phyloP scores from a whole-genome alignment of 2,329 filamentous ascomycete species.

The Westerdykella sp. region DNA sequence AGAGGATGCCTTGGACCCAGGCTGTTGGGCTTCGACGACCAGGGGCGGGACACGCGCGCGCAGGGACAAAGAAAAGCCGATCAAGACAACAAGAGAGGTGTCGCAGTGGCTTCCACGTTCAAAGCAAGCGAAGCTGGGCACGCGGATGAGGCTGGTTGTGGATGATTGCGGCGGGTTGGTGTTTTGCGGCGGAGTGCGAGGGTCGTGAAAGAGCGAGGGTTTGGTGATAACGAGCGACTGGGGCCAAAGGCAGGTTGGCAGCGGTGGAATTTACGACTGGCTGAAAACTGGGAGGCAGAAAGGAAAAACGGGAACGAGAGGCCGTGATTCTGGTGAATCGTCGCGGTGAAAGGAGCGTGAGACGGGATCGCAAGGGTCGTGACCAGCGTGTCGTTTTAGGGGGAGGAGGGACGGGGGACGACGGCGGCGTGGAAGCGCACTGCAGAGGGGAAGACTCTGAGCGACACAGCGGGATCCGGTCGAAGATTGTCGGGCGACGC shows the following conservation, averaged over 20 bases:
- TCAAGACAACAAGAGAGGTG: slow-evolving; percentile 9
- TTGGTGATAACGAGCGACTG: slow-evolving; percentile 17
- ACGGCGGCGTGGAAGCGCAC: slow-evolving; percentile 29
- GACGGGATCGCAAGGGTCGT: slow-evolving; percentile 15
- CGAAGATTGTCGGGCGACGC: slow-evolving; percentile 29
- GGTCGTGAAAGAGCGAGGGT: neutral
- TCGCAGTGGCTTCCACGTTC: slow-evolving; percentile 2
- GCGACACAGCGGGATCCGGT: slow-evolving; percentile 23
- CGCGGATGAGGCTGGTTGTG: neutral
- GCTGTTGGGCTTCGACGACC: slow-evolving; percentile 10
- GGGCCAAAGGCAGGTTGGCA: slow-evolving; percentile 4
- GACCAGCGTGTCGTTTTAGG: slow-evolving; percentile 12
- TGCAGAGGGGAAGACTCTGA: slow-evolving; percentile 19
- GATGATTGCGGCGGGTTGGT: neutral
- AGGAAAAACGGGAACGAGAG: slow-evolving; percentile 22
- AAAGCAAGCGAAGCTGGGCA: slow-evolving; percentile 12
- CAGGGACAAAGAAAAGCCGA: slow-evolving; percentile 6
- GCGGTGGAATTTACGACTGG: slow-evolving; percentile 15
- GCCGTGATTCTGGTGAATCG: slow-evolving; percentile 33
- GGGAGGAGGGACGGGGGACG: slow-evolving; percentile 12
- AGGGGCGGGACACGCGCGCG: slow-evolving; percentile 12
- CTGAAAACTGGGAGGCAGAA: slow-evolving; percentile 11
- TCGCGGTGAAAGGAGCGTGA: slow-evolving; percentile 29
- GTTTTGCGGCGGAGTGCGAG: neutral
- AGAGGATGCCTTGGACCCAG: slow-evolving; percentile 15